Evolutionary conservation across 176 grass and related monocot genomes (phyloP).

Genomic region (Thalia dealbata): DNA sequence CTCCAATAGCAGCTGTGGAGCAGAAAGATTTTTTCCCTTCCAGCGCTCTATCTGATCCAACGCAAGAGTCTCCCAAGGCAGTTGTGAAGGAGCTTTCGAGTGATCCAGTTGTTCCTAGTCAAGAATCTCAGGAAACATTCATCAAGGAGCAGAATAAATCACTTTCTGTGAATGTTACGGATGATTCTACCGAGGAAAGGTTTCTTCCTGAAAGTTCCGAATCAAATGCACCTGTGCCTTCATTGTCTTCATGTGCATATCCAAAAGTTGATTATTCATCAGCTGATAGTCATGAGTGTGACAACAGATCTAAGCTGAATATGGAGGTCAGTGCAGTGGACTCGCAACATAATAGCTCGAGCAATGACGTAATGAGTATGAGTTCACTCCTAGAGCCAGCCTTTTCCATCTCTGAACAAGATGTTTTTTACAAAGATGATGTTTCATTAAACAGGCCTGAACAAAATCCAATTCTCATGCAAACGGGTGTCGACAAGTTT

Average conservation of each 20-base stretch:
- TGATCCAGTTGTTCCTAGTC: conserved; percentile 22
- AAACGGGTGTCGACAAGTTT: conserved; percentile 65
- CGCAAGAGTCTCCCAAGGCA: conserved; percentile 5
- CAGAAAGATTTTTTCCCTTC: background rate
- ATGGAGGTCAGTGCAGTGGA: conserved; percentile 37
- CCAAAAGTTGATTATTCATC: conserved; percentile 22
- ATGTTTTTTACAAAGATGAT: conserved; percentile 60
- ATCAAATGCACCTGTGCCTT: conserved; percentile 32
- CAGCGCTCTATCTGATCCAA: conserved; percentile 20
- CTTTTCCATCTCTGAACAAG: conserved; percentile 35
- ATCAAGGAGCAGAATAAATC: background rate
- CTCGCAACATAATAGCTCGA: conserved; percentile 47
- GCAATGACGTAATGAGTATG: conserved; percentile 29
- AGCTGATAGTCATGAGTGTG: conserved; percentile 26
- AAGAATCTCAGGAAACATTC: background rate
- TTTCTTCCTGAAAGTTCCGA: conserved; percentile 37
- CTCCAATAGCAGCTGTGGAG: background rate
- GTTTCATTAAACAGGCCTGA: conserved; percentile 19
- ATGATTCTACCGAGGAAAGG: conserved; percentile 23
- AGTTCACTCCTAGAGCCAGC: conserved; percentile 38
- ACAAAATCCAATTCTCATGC: conserved; percentile 24
- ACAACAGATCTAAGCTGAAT: conserved; percentile 23
- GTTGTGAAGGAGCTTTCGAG: conserved; percentile 20
- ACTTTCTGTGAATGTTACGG: background rate
- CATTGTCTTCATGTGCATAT: conserved; percentile 23